phyloP scores from a whole-genome alignment of 768 basidiomycete genomes.

The Podaxis sp. region DNA sequence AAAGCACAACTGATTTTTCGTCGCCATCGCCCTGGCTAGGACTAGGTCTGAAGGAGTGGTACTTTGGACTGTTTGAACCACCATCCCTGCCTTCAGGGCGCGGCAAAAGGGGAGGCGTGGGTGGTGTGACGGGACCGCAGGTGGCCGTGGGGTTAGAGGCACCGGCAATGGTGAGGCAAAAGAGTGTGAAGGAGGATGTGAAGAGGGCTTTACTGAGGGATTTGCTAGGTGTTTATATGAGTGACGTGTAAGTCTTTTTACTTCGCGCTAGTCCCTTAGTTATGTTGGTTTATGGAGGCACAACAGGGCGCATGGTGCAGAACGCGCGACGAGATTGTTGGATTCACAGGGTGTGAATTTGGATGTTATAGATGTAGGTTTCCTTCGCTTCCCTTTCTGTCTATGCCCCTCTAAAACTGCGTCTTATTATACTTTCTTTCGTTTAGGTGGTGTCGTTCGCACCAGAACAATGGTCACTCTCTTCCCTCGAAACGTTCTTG shows the following conservation, averaged over 20 bases:
- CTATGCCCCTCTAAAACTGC: constrained; percentile 1
- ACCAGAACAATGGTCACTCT: constrained; percentile 75
- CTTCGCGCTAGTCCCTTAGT: constrained; percentile 2
- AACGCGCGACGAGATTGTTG: constrained; percentile 65
- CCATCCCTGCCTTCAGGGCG: constrained; percentile 21
- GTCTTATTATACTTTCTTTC: neutral
- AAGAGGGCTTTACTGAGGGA: constrained; percentile 64
- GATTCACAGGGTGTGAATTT: constrained; percentile 80
- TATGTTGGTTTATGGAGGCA: neutral
- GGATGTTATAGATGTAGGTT: constrained; percentile 72
- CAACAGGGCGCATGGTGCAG: constrained; percentile 47
- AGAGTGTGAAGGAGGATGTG: constrained; percentile 43
- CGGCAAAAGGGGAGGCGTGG: constrained; percentile 15
- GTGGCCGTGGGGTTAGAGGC: constrained; percentile 16
- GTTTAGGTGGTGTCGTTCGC: constrained; percentile 62
- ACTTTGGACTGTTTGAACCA: constrained; percentile 39
- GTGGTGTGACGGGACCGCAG: neutral
- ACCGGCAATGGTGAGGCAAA: constrained; percentile 27
- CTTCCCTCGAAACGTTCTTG: constrained; percentile 72
- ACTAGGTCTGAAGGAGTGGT: constrained; percentile 52
- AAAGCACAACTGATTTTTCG: constrained; percentile 10
- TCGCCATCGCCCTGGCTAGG: constrained; percentile 20
- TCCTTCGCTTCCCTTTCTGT: constrained; percentile 2
- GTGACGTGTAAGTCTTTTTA: constrained; percentile 54
- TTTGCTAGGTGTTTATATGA: constrained; percentile 81